Evolutionary conservation across 352 stramenopile genomes (phyloP).

Genomic region (Albugo laibachii): DNA sequence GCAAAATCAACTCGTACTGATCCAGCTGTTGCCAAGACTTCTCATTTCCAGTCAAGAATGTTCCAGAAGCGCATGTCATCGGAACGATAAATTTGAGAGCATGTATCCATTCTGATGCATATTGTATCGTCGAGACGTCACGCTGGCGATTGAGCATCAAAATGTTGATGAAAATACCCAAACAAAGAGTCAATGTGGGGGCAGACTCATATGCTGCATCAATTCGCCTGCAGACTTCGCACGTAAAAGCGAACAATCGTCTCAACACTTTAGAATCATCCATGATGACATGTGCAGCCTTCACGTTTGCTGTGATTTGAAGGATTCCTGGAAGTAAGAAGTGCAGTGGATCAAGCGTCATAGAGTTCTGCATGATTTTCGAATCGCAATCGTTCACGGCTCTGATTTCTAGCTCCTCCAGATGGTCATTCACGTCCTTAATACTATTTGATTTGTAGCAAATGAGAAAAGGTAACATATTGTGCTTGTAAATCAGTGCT

Average conservation of each 20-base stretch:
- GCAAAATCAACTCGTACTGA: too few species aligned
- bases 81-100: too few species aligned
- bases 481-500: conserved; percentile 23
- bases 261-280: conserved; percentile 36
- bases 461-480: conserved; percentile 61
- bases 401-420: background rate
- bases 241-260: conserved; percentile 59
- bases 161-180: conserved; percentile 64
- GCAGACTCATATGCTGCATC: conserved; percentile 25
- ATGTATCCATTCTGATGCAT: too few species aligned
- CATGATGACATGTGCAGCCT: conserved; percentile 30
- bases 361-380: conserved; percentile 18
- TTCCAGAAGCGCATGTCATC: too few species aligned
- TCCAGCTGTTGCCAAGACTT: too few species aligned
- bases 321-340: conserved; percentile 66
- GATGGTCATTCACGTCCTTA: conserved; percentile 5
- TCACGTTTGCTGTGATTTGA: conserved; percentile 43
- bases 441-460: conserved; percentile 33
- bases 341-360: conserved; percentile 44
- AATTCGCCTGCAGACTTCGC: conserved; percentile 36
- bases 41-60: too few species aligned
- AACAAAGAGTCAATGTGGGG: conserved; percentile 46
- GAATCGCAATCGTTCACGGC: conserved; percentile 35
- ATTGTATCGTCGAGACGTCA: too few species aligned
- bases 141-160: conserved; percentile 17